A percentile compares a stretch with the other conserved stretches of the same genome.
Evolutionary conservation across 768 basidiomycete genomes (phyloP).

Genomic region (Asterophora parasitica): DNA sequence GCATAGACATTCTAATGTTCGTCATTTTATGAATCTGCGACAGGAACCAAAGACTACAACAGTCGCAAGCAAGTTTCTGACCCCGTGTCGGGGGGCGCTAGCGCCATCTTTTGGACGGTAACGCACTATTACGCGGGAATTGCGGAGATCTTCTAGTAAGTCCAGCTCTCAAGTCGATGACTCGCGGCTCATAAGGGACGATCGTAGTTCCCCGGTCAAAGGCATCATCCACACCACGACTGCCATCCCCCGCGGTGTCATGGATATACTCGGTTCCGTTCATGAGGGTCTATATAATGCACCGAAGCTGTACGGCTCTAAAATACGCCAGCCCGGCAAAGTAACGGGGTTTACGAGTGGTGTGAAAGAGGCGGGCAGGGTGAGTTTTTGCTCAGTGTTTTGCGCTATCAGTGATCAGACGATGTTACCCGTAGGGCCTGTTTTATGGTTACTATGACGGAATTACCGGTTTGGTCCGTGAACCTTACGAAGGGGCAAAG

Average conservation of each 20-base stretch:
- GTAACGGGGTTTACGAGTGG: constrained; percentile 41
- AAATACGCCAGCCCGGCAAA: constrained; percentile 34
- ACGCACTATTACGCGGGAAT: constrained; percentile 43
- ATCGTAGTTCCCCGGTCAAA: constrained; percentile 31
- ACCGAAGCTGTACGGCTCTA: constrained; percentile 34
- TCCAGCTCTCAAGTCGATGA: not conserved
- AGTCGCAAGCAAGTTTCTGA: constrained; percentile 33
- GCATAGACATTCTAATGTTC: not conserved
- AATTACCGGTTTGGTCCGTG: constrained; percentile 29
- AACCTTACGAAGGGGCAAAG: constrained; percentile 29
- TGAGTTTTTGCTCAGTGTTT: constrained; percentile 6
- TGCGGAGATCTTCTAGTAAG: constrained; percentile 44
- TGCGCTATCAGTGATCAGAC: not conserved
- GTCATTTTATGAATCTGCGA: not conserved
- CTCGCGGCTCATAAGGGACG: not conserved
- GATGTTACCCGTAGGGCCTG: constrained; percentile 19
- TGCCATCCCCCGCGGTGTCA: constrained; percentile 43
- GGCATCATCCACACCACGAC: constrained; percentile 43
- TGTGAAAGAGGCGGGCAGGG: constrained; percentile 45
- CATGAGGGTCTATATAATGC: constrained; percentile 43
- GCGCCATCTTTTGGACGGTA: constrained; percentile 46
- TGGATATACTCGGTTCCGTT: constrained; percentile 35
- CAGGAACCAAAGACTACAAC: constrained; percentile 42
- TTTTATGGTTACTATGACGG: constrained; percentile 34
- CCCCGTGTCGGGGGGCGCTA: constrained; percentile 39